These are phyloP conservation scores for Fusarium sp. DNA, from an alignment of 2,329 filamentous ascomycete species.

Conservation along the genomic window DNA sequence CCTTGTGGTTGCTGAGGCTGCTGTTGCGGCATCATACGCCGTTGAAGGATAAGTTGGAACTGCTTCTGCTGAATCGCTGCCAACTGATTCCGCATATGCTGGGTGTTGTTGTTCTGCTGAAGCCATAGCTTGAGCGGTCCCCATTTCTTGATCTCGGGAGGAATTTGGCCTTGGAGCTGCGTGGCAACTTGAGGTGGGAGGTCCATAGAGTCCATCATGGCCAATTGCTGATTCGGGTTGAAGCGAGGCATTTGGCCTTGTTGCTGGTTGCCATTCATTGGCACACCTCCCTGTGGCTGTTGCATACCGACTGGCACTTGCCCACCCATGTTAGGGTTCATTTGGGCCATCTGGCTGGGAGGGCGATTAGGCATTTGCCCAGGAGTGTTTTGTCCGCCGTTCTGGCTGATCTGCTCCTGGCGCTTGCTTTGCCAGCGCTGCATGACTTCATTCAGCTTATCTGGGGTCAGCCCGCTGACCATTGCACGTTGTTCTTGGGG, in stretches of 20 bases:
- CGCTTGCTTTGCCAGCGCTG: slow-evolving; percentile 59
- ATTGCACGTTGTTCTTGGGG: slow-evolving; percentile 58
- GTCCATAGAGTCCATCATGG: slow-evolving; percentile 62
- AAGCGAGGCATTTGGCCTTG: slow-evolving; percentile 47
- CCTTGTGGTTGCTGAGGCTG: slow-evolving; percentile 38
- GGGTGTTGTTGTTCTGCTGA: slow-evolving; percentile 51
- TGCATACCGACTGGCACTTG: slow-evolving; percentile 49
- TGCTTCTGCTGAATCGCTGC: slow-evolving; percentile 53
- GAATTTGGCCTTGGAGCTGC: slow-evolving; percentile 48
- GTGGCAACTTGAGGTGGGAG: slow-evolving; percentile 53
- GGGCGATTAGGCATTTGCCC: slow-evolving; percentile 50
- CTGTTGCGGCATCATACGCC: slow-evolving; percentile 46
- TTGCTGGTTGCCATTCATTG: slow-evolving; percentile 45
- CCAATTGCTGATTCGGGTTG: slow-evolving; percentile 48
- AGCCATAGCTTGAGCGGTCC: slow-evolving; percentile 59
- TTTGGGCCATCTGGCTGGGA: slow-evolving; percentile 48
- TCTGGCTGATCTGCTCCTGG: slow-evolving; percentile 51
- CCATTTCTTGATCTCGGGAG: slow-evolving; percentile 62
- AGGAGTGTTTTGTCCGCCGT: slow-evolving; percentile 47
- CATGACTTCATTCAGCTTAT: slow-evolving; percentile 65
- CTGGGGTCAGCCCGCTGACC: slow-evolving; percentile 57
- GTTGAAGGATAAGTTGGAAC: slow-evolving; percentile 51
- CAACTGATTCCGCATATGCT: slow-evolving; percentile 50
- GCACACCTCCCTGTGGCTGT: slow-evolving; percentile 45
- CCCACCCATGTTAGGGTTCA: slow-evolving; percentile 48